These are phyloP conservation scores for Neurospora sp. DNA, from an alignment of 495 filamentous ascomycete genomes.

Conservation along the genomic window DNA sequence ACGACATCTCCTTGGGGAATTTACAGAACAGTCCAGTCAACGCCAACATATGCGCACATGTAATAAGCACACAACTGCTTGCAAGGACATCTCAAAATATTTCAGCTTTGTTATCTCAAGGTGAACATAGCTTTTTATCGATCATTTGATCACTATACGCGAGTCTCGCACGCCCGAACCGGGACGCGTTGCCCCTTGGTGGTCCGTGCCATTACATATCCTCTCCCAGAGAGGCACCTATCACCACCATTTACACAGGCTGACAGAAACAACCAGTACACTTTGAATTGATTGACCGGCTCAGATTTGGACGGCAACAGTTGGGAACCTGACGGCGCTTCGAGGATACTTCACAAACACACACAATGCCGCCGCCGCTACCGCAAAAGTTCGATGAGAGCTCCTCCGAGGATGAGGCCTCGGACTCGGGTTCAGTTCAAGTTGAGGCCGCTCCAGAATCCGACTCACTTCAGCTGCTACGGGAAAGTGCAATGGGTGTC, in stretches of 20 bases:
- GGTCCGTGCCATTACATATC: neutral
- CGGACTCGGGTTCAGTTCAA: neutral
- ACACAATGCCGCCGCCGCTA: neutral
- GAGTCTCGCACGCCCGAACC: neutral
- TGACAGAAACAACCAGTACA: neutral
- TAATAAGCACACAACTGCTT: neutral
- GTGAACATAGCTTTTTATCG: neutral
- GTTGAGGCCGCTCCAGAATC: neutral
- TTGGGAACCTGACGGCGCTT: neutral
- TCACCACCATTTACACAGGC: neutral
- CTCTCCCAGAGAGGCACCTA: neutral
- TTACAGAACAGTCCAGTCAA: neutral
- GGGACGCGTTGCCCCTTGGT: neutral
- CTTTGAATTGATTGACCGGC: neutral
- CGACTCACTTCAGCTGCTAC: neutral
- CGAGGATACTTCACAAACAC: neutral
- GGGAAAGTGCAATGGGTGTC: neutral
- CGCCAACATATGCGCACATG: neutral
- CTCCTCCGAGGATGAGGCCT: neutral
- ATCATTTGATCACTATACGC: neutral
- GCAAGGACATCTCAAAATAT: neutral
- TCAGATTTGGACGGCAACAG: neutral
- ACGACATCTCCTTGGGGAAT: neutral
- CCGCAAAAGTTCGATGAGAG: neutral
- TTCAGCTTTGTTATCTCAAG: neutral